Percentiles rank a stretch among this genome's conserved stretches.
Evolutionary conservation across 176 grass and related monocot species (phyloP).

Genomic region (Ensete ventricosum): DNA sequence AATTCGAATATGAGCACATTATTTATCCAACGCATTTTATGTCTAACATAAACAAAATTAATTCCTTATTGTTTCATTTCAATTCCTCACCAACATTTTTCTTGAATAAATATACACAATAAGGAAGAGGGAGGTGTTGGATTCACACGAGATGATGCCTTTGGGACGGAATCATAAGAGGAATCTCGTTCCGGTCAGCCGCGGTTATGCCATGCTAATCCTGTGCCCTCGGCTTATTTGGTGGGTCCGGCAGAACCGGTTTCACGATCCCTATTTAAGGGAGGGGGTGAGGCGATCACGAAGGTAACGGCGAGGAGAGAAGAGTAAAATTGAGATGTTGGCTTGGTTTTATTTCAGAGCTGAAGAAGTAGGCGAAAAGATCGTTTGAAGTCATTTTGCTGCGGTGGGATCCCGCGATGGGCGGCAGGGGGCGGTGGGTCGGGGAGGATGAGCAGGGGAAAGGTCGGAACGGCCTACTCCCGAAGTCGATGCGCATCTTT

Average conservation of each 20-base stretch:
- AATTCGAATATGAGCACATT: too few species aligned
- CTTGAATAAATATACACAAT: too few species aligned
- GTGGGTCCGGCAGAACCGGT: neutral
- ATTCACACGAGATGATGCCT: too few species aligned
- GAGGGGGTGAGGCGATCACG: neutral
- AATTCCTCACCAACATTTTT: too few species aligned
- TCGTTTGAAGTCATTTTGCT: neutral
- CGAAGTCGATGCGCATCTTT: conserved; percentile 92
- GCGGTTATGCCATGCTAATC: too few species aligned
- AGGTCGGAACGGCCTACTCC: conserved; percentile 80
- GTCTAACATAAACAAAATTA: too few species aligned
- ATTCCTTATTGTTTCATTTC: too few species aligned
- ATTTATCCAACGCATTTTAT: too few species aligned
- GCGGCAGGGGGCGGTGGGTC: conserved; percentile 2
- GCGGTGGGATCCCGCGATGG: conserved; percentile 1
- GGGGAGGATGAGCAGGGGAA: conserved; percentile 45
- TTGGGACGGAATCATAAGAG: too few species aligned
- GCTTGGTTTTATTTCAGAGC: neutral
- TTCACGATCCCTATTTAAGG: neutral
- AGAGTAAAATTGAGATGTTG: neutral
- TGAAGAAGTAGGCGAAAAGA: neutral
- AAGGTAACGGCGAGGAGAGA: neutral
- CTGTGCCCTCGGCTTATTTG: neutral
- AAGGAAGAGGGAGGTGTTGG: too few species aligned
- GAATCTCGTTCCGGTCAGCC: too few species aligned